Conservation (phyloP, 495 filamentous ascomycete genomes). For the Penicillium bialowiezense region DNA sequence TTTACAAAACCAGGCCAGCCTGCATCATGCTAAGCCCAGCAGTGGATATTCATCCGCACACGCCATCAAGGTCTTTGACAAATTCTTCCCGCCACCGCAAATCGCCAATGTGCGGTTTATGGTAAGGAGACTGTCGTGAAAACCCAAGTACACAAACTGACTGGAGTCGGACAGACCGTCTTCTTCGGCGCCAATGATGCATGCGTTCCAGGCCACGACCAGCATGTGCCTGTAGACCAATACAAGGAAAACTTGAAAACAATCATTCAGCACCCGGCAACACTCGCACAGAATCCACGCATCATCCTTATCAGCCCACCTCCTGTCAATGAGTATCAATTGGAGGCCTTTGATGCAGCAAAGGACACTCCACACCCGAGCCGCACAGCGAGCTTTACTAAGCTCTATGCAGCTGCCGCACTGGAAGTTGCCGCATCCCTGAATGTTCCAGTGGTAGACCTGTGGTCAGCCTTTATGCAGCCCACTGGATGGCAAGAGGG, state of each 20-base stretch:
- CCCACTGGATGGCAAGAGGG: conserved; percentile 60
- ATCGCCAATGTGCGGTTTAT: conserved; percentile 61
- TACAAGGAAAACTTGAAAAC: conserved; percentile 68
- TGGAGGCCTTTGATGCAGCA: conserved; percentile 34
- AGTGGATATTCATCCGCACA: conserved; percentile 70
- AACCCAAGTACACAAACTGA: conserved; percentile 5
- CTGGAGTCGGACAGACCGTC: conserved; percentile 51
- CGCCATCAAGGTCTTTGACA: conserved; percentile 56
- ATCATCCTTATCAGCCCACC: conserved; percentile 77
- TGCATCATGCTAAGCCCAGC: background rate
- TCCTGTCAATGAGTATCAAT: conserved; percentile 74
- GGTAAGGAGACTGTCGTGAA: conserved; percentile 44
- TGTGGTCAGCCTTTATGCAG: conserved; percentile 71
- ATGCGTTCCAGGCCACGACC: conserved; percentile 55
- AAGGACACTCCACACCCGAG: conserved; percentile 38
- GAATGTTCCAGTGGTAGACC: conserved; percentile 65
- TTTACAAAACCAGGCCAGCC: background rate
- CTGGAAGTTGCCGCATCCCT: conserved; percentile 62
- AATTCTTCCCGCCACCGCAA: conserved; percentile 54
- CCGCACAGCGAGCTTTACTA: conserved; percentile 61
- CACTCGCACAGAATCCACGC: conserved; percentile 65
- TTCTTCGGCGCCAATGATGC: conserved; percentile 91
- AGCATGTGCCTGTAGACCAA: conserved; percentile 70
- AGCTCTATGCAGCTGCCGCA: conserved; percentile 67
- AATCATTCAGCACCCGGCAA: conserved; percentile 66